phyloP scores from a whole-genome alignment of 345 rosid species.

The Sisymbrium altissimum region DNA sequence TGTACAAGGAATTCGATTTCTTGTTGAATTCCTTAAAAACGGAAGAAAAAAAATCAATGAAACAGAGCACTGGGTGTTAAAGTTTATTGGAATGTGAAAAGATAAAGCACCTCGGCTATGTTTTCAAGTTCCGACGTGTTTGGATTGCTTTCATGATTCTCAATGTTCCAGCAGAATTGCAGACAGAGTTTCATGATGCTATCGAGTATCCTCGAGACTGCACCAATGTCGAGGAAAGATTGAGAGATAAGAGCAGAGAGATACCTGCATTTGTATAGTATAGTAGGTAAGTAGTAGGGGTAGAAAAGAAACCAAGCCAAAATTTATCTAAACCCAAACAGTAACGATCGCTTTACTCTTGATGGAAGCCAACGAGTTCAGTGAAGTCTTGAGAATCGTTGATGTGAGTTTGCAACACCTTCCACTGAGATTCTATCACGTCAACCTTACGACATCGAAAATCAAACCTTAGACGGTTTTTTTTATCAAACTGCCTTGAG shows the following conservation, averaged over 20 bases:
- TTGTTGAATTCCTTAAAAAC: conserved; percentile 80
- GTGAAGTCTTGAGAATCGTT: conserved; percentile 90
- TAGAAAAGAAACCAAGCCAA: background rate
- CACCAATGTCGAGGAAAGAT: conserved; percentile 95
- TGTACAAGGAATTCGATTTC: conserved; percentile 87
- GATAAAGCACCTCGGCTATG: conserved; percentile 62
- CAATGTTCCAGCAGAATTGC: conserved; percentile 96
- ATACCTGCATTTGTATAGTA: conserved; percentile 53
- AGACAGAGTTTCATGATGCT: conserved; percentile 95
- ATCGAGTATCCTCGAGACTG: conserved; percentile 90
- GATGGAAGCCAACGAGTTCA: conserved; percentile 94
- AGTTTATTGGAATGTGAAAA: background rate
- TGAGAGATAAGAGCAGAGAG: conserved; percentile 92
- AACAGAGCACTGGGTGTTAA: background rate
- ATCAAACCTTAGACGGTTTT: conserved; percentile 1
- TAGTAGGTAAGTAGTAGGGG: background rate
- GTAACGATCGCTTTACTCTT: conserved; percentile 56
- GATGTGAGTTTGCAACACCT: conserved; percentile 78
- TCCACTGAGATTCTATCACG: conserved; percentile 99
- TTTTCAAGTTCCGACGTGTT: conserved; percentile 78
- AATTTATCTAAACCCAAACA: background rate
- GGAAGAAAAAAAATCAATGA: background rate
- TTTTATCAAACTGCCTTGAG: conserved; percentile 1
- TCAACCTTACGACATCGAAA: conserved; percentile 57
- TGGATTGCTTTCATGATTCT: conserved; percentile 77